Base-by-base conservation (phyloP, 208 protist genomes). In the Trypanosoma cruzi region DNA sequence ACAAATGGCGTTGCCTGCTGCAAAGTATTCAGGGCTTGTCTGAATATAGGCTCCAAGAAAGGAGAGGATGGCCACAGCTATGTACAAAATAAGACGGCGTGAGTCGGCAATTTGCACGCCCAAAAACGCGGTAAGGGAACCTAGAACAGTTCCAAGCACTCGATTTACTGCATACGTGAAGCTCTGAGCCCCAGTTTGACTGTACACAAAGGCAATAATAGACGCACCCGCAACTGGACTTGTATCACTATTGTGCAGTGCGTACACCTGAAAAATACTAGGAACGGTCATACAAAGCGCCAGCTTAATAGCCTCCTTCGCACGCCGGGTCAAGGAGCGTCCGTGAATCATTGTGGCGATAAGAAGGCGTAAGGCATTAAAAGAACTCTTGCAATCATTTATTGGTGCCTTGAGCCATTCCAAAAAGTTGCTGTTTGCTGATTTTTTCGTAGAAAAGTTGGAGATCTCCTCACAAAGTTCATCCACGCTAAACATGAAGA, bases 231-330 rank as follows among this genome's bases (percentile, higher is more conserved):
- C 91, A 59, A 94, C 82, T 16, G 91, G 84, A 57, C 88, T 96
- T 57, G 87, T 85, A 11, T 73, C 63, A 70, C 82, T 75, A 58
- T 89, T 90, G 61, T 74, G 62, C 31, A 96, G 66, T n/a, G 84
- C 87, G 75, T 93, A 96, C 28, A 94, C 78, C 68, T 96, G 91
- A 76, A 96, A 94, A 46, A 96, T 89, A 76, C 66, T 63, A 26
- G 91, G 88, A 24, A 96, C 34, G 36, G 84, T 80, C 83, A 96
- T 96, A 74, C 88, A 96, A 53, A 96, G 77, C 24, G 88, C 75
- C 28, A 96, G 87, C 77, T 96, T 96, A 67, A 96, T 96, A 10
- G 91, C 84, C 74, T 96, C 91, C 79, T 96, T 96, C 52, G 89
- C 58, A 14, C 91, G 88, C 24, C 91, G 84, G 42, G 89, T 84